phyloP scores from a whole-genome alignment of 495 filamentous ascomycete species.

The Daldinia childiae region DNA sequence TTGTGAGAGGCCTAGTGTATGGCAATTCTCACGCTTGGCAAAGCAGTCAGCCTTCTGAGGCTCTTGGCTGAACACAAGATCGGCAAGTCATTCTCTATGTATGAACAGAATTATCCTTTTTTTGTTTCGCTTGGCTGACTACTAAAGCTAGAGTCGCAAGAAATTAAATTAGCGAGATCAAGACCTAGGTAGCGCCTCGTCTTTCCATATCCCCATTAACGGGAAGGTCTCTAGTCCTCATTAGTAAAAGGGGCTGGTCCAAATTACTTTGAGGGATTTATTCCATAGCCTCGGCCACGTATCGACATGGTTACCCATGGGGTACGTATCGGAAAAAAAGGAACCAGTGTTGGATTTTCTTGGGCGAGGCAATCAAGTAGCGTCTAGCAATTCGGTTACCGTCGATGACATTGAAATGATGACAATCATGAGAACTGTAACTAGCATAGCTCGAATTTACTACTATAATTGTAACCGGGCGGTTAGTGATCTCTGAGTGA shows the following conservation, averaged over 20 bases:
- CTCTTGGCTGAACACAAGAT: slow-evolving; percentile 43
- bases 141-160: slow-evolving; percentile 27
- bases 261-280: slow-evolving; percentile 38
- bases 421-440: slow-evolving; percentile 23
- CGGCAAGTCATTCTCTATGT: slow-evolving; percentile 34
- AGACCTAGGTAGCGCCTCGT: slow-evolving; percentile 18
- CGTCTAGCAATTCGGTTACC: slow-evolving; percentile 14
- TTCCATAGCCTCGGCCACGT: slow-evolving; percentile 25
- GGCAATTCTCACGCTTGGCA: slow-evolving; percentile 39
- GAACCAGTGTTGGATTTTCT: slow-evolving; percentile 24
- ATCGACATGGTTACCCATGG: slow-evolving; percentile 41
- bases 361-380: slow-evolving; percentile 28
- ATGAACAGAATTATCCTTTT: slow-evolving; percentile 7
- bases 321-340: slow-evolving; percentile 38
- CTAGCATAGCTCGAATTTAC: slow-evolving; percentile 17
- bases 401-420: slow-evolving; percentile 36
- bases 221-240: slow-evolving; percentile 7
- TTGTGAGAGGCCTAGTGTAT: slow-evolving; percentile 28
- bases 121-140: slow-evolving; percentile 29
- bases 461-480: slow-evolving; percentile 19
- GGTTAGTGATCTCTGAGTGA: slow-evolving; percentile 20
- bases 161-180: slow-evolving; percentile 28
- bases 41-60: slow-evolving; percentile 46
- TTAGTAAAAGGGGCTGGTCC: slow-evolving; percentile 20
- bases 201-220: slow-evolving; percentile 16